Evolutionary conservation across 225 moss, liverwort and hornwort genomes (phyloP), one percentile per base, ranked within the genome.

Genomic region (Sphagnum contortum): DNA sequence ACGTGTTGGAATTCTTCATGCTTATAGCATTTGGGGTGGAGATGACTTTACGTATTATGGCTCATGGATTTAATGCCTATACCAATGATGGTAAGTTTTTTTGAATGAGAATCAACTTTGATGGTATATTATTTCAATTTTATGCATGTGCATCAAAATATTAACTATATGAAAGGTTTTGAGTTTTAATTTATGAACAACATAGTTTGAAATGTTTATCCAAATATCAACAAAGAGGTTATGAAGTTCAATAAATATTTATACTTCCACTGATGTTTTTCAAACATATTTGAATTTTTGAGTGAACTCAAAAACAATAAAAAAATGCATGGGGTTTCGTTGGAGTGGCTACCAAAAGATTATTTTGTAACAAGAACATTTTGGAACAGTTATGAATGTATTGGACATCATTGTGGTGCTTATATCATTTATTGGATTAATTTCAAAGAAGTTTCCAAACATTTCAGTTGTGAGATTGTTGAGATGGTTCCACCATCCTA

Each of bases 401-500:
- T 67, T 86, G 48, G 86, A 86, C 5, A 58, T 92, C 48, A 69
- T 92, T 62, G 90, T 92, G 0, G 66, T 80, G 8, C 5, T 77
- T 8, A 57, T 90, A 54, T 82, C 86, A 48, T 80, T 82, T 62
- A 49, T 88, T 12, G 63, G 74, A 9, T 7, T 88, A 1, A 77
- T 83, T 5, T 81, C 72, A 9, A 62, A 48, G 59, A 45, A 8
- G 1, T 88, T 80, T 75, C 77, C 86, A 59, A 96, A 96, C 66
- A 70, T 92, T 12, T 90, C 92, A 10, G 76, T 91, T 0, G 76
- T 92, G 48, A 82, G 95, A 60, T 78, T 90, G 58, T 59, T 96
- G 11, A 77, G 92, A 0, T 90, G 88, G 84, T 96, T 96, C 10
- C 92, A 96, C 62, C 48, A 77, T 62, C 64, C 76, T 12, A 80